phyloP scores from a whole-genome alignment of 192 early-diverging fungal species.

The Coemansia asiatica region DNA sequence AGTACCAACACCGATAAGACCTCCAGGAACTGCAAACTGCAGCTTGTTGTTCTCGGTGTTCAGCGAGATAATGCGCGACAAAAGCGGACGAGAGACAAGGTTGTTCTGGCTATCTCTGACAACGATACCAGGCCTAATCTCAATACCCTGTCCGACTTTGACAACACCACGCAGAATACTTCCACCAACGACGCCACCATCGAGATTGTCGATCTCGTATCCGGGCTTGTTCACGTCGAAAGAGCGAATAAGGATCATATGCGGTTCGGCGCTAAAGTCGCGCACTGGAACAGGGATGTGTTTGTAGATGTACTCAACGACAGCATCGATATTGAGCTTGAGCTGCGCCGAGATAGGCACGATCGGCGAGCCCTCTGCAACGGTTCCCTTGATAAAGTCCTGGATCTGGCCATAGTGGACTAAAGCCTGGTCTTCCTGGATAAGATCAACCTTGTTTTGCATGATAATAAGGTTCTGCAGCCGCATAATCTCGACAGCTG shows the following conservation, averaged over 20 bases:
- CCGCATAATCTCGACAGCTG: constrained; percentile 99
- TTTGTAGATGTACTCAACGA: constrained; percentile 97
- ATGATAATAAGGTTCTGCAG: constrained; percentile 94
- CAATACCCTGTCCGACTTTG: constrained; percentile 89
- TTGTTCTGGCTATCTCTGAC: constrained; percentile 82
- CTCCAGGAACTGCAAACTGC: constrained; percentile 98
- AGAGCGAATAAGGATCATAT: constrained; percentile 95
- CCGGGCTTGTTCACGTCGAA: constrained; percentile 99
- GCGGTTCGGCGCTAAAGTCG: constrained; percentile 88
- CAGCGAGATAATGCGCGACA: constrained; percentile 84
- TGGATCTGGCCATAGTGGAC: constrained; percentile 90
- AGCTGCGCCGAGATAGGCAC: constrained; percentile 98
- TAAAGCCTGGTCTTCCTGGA: constrained; percentile 88
- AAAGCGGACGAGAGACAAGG: constrained; percentile 81
- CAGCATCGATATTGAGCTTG: constrained; percentile 97
- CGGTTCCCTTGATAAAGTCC: constrained; percentile 90
- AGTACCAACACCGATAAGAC: constrained; percentile 98
- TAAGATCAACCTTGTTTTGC: constrained; percentile 98
- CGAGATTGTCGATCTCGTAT: constrained; percentile 84
- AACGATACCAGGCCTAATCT: constrained; percentile 94
- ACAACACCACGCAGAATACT: constrained; percentile 91
- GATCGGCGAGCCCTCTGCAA: constrained; percentile 92
- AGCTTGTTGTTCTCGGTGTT: constrained; percentile 87
- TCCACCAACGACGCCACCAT: constrained; percentile 98
- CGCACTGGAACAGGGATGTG: constrained; percentile 92